A percentile compares a stretch with the other conserved stretches of the same genome.
Conservation (phyloP, 805 yeast species). For the Scheffersomyces amazonensis region DNA sequence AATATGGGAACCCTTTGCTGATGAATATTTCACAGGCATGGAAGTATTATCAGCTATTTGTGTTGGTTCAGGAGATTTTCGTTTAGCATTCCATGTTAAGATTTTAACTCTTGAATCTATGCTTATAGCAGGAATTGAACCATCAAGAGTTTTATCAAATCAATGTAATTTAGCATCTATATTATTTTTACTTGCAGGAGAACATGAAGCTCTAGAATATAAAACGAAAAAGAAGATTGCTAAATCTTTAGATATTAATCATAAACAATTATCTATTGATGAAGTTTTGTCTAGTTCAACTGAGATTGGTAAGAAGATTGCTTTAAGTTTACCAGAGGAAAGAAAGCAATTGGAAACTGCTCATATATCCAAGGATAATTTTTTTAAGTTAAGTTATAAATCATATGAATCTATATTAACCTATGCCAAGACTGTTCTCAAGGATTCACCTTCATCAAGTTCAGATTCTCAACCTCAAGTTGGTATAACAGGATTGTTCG, state of each 20-base stretch:
- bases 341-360: slow-evolving; percentile 20
- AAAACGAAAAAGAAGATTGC: slow-evolving; percentile 21
- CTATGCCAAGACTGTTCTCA: slow-evolving; percentile 25
- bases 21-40: slow-evolving; percentile 74
- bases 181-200: slow-evolving; percentile 64
- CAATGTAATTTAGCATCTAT: slow-evolving; percentile 72
- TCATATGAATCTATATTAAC: slow-evolving; percentile 35
- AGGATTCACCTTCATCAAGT: not conserved
- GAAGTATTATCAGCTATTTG: slow-evolving; percentile 74
- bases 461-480: slow-evolving; percentile 22
- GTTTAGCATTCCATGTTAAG: slow-evolving; percentile 58
- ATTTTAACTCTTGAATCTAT: slow-evolving; percentile 66
- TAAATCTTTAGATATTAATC: slow-evolving; percentile 22
- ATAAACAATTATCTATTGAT: slow-evolving; percentile 11
- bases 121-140: slow-evolving; percentile 67
- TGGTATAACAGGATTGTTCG: too few relatives aligned
- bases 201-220: slow-evolving; percentile 49
- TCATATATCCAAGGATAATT: slow-evolving; percentile 16
- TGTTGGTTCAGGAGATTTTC: slow-evolving; percentile 64
- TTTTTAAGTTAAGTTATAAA: slow-evolving; percentile 27
- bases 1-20: slow-evolving; percentile 71
- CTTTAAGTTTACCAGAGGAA: slow-evolving; percentile 11
- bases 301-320: slow-evolving; percentile 1
- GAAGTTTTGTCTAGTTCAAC: slow-evolving; percentile 4
- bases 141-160: slow-evolving; percentile 60